Conservation (phyloP, 2,329 filamentous ascomycete genomes). For the Ascochyta viciae-villosae region DNA sequence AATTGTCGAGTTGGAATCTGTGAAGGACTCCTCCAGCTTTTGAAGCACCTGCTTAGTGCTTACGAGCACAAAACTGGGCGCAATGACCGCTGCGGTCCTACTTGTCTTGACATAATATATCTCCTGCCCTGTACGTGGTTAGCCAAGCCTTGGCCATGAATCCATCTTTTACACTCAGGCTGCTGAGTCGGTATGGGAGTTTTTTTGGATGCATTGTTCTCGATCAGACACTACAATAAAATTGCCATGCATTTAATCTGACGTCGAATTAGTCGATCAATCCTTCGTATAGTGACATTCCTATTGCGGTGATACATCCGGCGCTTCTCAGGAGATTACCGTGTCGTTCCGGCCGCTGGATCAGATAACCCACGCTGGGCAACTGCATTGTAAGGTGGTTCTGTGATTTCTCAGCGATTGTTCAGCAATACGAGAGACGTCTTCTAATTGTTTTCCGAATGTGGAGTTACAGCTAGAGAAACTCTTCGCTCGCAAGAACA, state of each 20-base stretch:
- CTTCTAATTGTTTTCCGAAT: no score
- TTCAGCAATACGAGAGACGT: slow-evolving; percentile 33
- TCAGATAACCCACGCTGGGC: no score
- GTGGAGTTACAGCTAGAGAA: no score
- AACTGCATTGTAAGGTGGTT: background rate
- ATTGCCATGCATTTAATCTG: background rate
- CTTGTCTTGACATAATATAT: background rate
- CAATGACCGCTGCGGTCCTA: slow-evolving; percentile 4
- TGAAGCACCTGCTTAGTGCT: background rate
- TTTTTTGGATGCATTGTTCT: background rate
- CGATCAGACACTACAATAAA: background rate
- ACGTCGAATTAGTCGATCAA: background rate
- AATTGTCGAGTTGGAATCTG: background rate
- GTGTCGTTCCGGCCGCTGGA: background rate
- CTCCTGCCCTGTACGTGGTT: background rate
- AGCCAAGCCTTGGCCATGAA: slow-evolving; percentile 2
- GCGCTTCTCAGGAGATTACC: slow-evolving; percentile 2
- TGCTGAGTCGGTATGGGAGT: background rate
- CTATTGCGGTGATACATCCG: slow-evolving; percentile 4
- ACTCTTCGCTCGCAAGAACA: no score
- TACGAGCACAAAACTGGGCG: background rate
- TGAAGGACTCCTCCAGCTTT: background rate
- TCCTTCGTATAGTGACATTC: slow-evolving; percentile 5
- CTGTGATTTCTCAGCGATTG: background rate
- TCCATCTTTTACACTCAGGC: background rate